Base-by-base conservation (phyloP, 2,329 filamentous ascomycete genomes). In the Colletotrichum salicis region DNA sequence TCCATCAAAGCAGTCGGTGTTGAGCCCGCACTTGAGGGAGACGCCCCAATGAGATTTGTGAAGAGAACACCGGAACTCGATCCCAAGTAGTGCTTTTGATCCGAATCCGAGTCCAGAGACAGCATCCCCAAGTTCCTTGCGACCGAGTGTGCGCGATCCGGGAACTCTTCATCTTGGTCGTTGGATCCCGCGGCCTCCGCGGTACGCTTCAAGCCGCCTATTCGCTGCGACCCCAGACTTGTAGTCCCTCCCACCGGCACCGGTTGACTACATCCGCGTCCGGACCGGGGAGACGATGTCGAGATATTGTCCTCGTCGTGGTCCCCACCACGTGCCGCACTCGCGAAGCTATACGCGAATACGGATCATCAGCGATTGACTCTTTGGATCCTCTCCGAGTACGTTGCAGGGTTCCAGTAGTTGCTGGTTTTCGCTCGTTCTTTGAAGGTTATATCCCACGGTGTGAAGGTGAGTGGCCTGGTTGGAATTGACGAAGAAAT, bases 81-180 rank as follows among this genome's bases (percentile, higher is more conserved):
- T 4, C 81, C 81, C 4, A 82, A 76, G 63, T 82, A 82, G 56
- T 82, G 80, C 51, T 76, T 77, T 37, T 82, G 81, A n/a, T 76
- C 75, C 1, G 79, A 79, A 62, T 83, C 81, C 0, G 81, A 80
- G 58, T 82, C 80, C 12, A 83, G 76, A 2, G 81, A 81, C 10
- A 83, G 73, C 75, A 82, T 79, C 0, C 81, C 81, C 0, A 83
- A 70, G 31, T 81, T 79, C 24, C 80, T 75, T 0, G 81, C 79
- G 19, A 82, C 78, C 0, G 80, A 74, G 61, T 76, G 75, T 0
- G 76, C 82, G n/a, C 93, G 87, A 58, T 87, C 84, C 7, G 85
- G 76, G 72, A 86, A 88, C 56, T 83, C 80, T 67, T 87, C 85
- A 6, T 82, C 81, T 10, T 86, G 84, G 73, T 87, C 87, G 75